Evolutionary conservation across 805 yeast genomes (phyloP), one percentile per base, ranked within the genome.

Genomic region (Yamadazyma laniorum): DNA sequence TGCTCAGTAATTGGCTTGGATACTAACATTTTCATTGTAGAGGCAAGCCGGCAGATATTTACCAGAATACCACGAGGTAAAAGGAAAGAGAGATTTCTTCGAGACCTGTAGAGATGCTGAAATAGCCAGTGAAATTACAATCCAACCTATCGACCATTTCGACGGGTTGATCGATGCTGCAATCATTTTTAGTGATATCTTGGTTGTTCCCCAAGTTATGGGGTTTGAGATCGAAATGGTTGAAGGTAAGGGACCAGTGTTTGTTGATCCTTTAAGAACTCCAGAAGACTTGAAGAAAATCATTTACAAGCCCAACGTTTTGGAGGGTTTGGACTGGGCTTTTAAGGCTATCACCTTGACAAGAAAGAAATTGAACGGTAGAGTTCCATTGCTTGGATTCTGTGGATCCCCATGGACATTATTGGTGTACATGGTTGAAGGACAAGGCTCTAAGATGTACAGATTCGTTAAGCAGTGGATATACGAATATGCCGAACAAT

Each of bases 351-450:
- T 93, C 49, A 84, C 95, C 3, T 64, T 86, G 47, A 93, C 99
- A n/a, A 77, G 99, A 62, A 72, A 72, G 47, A 87, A 85, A 55
- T 74, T 93, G 43, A 65, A 80, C 29, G 99, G 99, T 35, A 77
- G 95, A 53, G 97, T 90, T 9, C 99, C 99, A 19, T 69, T 93
- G 45, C 72, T 93, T 35, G 99, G 99, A 3, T 93, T 93, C 65
- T 85, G 89, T 50, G 99, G 99, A 38, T 96, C 95, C 6, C 99
- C 99, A 40, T 93, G 97, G 96, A 93, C 99, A 9, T 67, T 93
- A 43, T 72, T 93, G 68, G 96, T 90, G 25, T 93, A 93, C 67
- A 93, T 93, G 96, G 80, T 89, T 43, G 99, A 93, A 65, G 99
- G 99, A 36, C 96, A 95, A 49, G 96, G 97, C 13, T 82, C 96